Percentiles rank a stretch among this genome's conserved stretches.
These are phyloP conservation scores for Salvia miltiorrhiza DNA, from an alignment of 257 asterid genomes.

Conservation along the genomic window DNA sequence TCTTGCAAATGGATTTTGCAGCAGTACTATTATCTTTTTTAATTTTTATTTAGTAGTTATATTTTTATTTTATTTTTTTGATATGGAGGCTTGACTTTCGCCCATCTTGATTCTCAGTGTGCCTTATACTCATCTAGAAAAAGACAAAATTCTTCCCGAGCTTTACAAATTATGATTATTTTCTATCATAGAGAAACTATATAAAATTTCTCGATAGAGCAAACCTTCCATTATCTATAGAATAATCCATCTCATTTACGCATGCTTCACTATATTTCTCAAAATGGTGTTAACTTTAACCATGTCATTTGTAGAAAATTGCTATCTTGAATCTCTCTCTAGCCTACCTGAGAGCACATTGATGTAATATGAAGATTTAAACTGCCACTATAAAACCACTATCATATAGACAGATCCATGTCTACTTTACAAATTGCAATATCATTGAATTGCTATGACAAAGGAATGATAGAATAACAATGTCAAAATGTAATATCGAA, in stretches of 20 bases:
- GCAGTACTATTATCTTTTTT: not conserved
- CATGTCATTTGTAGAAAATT: not conserved
- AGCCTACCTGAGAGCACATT: not conserved
- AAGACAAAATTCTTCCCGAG: not conserved
- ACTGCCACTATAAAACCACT: not conserved
- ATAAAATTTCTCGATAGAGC: not conserved
- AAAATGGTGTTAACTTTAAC: not conserved
- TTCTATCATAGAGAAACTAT: not conserved
- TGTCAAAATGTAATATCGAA: not conserved
- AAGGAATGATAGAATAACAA: not conserved
- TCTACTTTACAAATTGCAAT: not conserved
- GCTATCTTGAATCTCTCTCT: not conserved
- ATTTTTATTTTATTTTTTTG: not conserved
- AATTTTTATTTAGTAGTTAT: not conserved
- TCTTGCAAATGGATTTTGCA: not conserved
- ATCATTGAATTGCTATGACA: not conserved
- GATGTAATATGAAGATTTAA: not conserved
- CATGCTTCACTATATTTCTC: not conserved
- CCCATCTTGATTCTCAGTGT: not conserved
- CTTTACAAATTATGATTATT: not conserved
- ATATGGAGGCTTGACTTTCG: not conserved
- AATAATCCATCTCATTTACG: not conserved
- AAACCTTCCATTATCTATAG: not conserved
- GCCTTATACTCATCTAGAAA: not conserved
- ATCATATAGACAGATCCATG: not conserved